A percentile compares a stretch with the other conserved stretches of the same genome.
Evolutionary conservation across 108 stramenopile species (phyloP).

Genomic region (Discostella stelligeroides): DNA sequence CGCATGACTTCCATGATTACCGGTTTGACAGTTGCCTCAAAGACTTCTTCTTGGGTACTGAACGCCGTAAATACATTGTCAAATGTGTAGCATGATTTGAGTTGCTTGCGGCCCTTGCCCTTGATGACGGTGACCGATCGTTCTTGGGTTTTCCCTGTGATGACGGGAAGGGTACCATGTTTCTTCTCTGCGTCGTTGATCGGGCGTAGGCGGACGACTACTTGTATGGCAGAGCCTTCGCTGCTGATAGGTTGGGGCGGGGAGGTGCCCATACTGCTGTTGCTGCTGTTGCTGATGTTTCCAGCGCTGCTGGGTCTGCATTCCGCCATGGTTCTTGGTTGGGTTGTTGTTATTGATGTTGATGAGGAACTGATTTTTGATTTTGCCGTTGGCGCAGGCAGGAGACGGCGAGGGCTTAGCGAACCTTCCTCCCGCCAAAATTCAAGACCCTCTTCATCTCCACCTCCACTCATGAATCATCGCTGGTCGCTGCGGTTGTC

Average conservation of each 20-base stretch:
- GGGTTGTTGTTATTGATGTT: no score
- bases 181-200: constrained; percentile 71
- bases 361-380: no score
- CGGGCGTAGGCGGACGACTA: constrained; percentile 79
- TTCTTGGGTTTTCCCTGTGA: constrained; percentile 70
- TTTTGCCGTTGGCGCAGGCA: no score
- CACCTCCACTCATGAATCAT: no score
- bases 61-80: constrained; percentile 84
- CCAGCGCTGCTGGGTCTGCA: neutral
- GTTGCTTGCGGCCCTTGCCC: constrained; percentile 65
- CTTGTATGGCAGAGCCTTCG: constrained; percentile 61
- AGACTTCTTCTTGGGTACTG: constrained; percentile 79
- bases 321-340: constrained; percentile 4
- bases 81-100: constrained; percentile 57
- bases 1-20: constrained; percentile 78
- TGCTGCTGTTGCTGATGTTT: neutral
- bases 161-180: constrained; percentile 69
- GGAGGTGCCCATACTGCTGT: neutral
- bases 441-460: no score
- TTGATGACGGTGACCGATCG: constrained; percentile 77
- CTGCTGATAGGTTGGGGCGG: neutral
- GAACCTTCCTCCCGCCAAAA: no score
- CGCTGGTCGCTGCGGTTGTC: no score
- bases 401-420: no score
- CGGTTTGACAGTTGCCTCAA: constrained; percentile 76